phyloP scores from a whole-genome alignment of 2,329 filamentous ascomycete species.

The Lachnellula arida region DNA sequence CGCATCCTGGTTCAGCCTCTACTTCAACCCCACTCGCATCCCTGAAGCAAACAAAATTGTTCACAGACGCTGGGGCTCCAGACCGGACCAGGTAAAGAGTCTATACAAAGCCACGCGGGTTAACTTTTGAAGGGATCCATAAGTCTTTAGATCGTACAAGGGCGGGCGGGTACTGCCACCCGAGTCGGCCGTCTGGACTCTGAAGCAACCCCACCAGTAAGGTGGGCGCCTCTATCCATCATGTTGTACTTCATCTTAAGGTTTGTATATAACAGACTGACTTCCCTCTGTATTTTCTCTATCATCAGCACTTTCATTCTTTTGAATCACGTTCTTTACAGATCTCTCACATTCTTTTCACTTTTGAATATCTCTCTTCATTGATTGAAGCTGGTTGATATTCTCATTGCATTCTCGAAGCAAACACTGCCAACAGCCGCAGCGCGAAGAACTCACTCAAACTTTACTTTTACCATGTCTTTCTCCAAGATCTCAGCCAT shows the following conservation, averaged over 20 bases:
- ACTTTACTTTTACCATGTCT: constrained; percentile 22
- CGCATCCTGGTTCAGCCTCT: background rate
- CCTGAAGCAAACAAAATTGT: background rate
- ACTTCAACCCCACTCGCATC: background rate
- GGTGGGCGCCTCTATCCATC: background rate
- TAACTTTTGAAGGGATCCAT: background rate
- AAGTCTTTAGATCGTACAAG: background rate
- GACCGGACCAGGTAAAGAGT: background rate
- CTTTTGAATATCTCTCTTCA: constrained; percentile 18
- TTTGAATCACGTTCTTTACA: constrained; percentile 12
- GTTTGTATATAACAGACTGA: constrained; percentile 1
- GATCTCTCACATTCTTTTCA: constrained; percentile 18
- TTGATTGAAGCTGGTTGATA: constrained; percentile 25
- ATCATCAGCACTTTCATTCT: constrained; percentile 7
- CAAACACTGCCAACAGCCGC: constrained; percentile 13
- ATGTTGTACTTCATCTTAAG: background rate
- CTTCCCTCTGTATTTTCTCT: background rate
- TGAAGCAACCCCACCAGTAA: background rate
- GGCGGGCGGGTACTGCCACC: background rate
- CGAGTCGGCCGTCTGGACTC: background rate
- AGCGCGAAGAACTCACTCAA: constrained; percentile 13
- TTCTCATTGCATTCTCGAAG: constrained; percentile 8
- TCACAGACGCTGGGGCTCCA: background rate
- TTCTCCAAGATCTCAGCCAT: constrained; percentile 25
- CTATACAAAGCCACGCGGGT: background rate